Evolutionary conservation across 2,329 filamentous ascomycete genomes (phyloP).

Genomic region (Cladosporium phlei): DNA sequence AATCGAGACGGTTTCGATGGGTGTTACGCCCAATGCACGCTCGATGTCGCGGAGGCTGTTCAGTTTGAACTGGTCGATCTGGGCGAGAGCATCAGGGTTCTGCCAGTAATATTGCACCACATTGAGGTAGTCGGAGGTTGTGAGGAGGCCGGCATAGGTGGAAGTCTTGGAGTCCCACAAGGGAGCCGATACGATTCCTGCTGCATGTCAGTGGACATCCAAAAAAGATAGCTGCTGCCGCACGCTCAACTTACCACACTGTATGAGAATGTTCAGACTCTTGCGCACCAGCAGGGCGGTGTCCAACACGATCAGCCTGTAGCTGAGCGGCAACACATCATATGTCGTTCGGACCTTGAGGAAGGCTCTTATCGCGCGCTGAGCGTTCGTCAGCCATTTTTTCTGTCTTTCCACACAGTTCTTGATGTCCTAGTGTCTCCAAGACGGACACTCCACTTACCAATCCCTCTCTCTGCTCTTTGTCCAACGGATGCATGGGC

Average conservation of each 20-base stretch:
- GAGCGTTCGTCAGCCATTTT: conserved; percentile 21
- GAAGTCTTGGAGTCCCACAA: conserved; percentile 93
- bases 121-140: conserved; percentile 96
- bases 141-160: conserved; percentile 88
- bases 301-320: conserved; percentile 92
- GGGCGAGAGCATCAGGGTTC: conserved; percentile 80
- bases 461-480: conserved; percentile 72
- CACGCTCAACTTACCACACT: conserved; percentile 67
- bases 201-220: conserved; percentile 17
- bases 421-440: background rate
- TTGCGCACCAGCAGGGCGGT: conserved; percentile 94
- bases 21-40: conserved; percentile 82
- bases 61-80: conserved; percentile 89
- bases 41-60: conserved; percentile 94
- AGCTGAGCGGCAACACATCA: conserved; percentile 93
- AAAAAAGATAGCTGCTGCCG: background rate
- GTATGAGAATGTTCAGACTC: conserved; percentile 88
- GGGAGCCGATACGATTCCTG: conserved; percentile 94
- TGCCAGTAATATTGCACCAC: conserved; percentile 99
- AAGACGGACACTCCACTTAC: conserved; percentile 47
- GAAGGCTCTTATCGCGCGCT: conserved; percentile 92
- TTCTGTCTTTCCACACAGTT: background rate
- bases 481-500: conserved; percentile 56
- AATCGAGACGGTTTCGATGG: conserved; percentile 93
- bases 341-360: conserved; percentile 95